Evolutionary conservation across 805 yeast species (phyloP).

Genomic region (Cyberlindnera japonica): DNA sequence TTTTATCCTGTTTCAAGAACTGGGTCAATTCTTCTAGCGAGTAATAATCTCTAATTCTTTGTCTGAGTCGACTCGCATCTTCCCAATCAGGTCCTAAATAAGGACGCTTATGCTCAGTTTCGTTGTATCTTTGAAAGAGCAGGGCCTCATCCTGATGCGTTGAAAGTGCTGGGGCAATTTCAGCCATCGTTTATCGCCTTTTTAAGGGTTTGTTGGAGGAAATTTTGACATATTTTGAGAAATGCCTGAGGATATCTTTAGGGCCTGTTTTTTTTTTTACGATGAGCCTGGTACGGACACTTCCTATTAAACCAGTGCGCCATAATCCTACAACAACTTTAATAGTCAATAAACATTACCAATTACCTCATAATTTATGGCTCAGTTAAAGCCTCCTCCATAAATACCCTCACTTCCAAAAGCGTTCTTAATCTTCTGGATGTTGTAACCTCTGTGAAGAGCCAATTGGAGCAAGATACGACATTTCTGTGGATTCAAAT

Average conservation of each 20-base stretch:
- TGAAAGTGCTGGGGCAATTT: slow-evolving; percentile 63
- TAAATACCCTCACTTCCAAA: slow-evolving; percentile 40
- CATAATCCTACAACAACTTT: too few relatives aligned
- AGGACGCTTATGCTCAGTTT: slow-evolving; percentile 25
- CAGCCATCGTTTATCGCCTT: slow-evolving; percentile 5
- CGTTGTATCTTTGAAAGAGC: slow-evolving; percentile 45
- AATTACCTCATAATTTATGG: too few relatives aligned
- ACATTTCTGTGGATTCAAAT: slow-evolving; percentile 61
- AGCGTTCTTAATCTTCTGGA: slow-evolving; percentile 33
- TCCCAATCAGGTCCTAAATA: slow-evolving; percentile 29
- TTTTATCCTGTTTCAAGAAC: slow-evolving; percentile 34
- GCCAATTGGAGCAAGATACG: slow-evolving; percentile 57
- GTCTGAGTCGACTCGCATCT: slow-evolving; percentile 13
- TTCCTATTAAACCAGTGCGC: too few relatives aligned
- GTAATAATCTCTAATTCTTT: slow-evolving; percentile 49
- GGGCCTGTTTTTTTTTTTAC: too few relatives aligned
- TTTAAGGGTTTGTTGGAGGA: too few relatives aligned
- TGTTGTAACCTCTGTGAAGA: slow-evolving; percentile 33
- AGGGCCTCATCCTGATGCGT: slow-evolving; percentile 63
- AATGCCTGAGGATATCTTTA: too few relatives aligned
- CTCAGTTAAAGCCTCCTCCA: slow-evolving; percentile 35
- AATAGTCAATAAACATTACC: too few relatives aligned
- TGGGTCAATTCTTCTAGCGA: slow-evolving; percentile 44
- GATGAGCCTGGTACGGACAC: too few relatives aligned
- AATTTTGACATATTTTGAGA: too few relatives aligned